A percentile compares a stretch with the other conserved stretches of the same genome.
These are phyloP conservation scores for Narthecium ossifragum DNA, from an alignment of 106 monocot genomes.

Conservation along the genomic window DNA sequence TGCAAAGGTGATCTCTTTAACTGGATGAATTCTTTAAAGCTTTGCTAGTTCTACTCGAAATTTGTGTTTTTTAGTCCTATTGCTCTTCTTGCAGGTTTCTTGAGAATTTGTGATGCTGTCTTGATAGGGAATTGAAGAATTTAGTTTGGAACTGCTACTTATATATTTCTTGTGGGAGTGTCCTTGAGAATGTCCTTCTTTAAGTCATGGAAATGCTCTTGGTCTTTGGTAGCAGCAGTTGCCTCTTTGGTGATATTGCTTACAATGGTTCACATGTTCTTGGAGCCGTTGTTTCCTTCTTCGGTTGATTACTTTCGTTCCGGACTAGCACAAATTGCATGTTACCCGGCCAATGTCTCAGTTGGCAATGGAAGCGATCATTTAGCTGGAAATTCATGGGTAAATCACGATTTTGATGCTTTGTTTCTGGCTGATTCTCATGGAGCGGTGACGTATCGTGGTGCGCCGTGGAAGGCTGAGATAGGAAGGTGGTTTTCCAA, in stretches of 20 bases:
- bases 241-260: slow-evolving; percentile 32
- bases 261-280: slow-evolving; percentile 38
- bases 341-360: slow-evolving; percentile 14
- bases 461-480: slow-evolving; percentile 70
- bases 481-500: slow-evolving; percentile 81
- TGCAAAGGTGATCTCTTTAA: neutral
- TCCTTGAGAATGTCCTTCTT: slow-evolving; percentile 19
- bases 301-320: slow-evolving; percentile 35
- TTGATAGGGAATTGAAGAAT: no score
- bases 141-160: no score
- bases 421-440: slow-evolving; percentile 35
- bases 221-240: slow-evolving; percentile 26
- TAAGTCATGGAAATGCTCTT: slow-evolving; percentile 38
- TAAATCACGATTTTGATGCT: slow-evolving; percentile 10
- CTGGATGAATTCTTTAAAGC: neutral
- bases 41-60: neutral
- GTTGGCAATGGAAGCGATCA: neutral
- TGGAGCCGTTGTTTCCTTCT: slow-evolving; percentile 39
- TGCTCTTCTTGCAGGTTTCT: no score
- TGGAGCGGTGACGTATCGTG: slow-evolving; percentile 48
- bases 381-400: neutral
- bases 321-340: slow-evolving; percentile 3
- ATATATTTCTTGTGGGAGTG: neutral
- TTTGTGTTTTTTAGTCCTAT: no score
- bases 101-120: no score